phyloP scores from a whole-genome alignment of 1,139 yeast species.

The Debaryomycetaceae sp. region DNA sequence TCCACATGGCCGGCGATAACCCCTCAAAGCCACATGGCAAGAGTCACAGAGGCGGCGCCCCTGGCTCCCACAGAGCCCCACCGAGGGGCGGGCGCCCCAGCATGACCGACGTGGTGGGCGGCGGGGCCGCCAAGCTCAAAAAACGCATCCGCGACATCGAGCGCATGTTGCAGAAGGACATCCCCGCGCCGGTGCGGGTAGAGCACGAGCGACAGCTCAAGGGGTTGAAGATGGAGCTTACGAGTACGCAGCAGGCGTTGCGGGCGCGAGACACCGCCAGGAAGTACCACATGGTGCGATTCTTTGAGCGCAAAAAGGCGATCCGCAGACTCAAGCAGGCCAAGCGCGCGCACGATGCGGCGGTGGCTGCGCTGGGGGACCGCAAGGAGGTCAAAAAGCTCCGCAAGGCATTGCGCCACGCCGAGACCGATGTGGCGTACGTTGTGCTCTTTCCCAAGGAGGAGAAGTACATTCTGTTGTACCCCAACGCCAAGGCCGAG shows the following conservation, averaged over 20 bases:
- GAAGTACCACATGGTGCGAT: constrained; percentile 90
- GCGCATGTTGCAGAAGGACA: constrained; percentile 58
- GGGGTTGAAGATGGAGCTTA: constrained; percentile 66
- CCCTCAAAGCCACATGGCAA: no score
- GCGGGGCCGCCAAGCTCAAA: constrained; percentile 55
- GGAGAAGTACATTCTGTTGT: constrained; percentile 77
- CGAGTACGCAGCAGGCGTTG: constrained; percentile 44
- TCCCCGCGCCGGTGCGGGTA: constrained; percentile 71
- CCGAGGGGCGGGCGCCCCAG: no score
- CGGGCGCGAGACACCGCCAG: constrained; percentile 59
- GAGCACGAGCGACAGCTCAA: constrained; percentile 86
- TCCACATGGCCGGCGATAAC: no score
- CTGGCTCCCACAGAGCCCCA: no score
- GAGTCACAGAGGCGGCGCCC: no score
- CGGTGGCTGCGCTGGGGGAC: constrained; percentile 34
- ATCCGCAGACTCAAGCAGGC: constrained; percentile 66
- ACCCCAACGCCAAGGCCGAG: constrained; percentile 39
- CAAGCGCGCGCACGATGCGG: constrained; percentile 41
- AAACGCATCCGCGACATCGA: constrained; percentile 85
- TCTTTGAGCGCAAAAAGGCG: constrained; percentile 90
- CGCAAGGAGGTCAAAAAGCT: constrained; percentile 52
- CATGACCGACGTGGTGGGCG: constrained; percentile 29
- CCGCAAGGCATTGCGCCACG: constrained; percentile 49
- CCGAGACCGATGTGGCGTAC: constrained; percentile 73
- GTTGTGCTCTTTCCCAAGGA: constrained; percentile 73